phyloP scores from a whole-genome alignment of 2,329 filamentous ascomycete species.

The Alternaria metachromatica region DNA sequence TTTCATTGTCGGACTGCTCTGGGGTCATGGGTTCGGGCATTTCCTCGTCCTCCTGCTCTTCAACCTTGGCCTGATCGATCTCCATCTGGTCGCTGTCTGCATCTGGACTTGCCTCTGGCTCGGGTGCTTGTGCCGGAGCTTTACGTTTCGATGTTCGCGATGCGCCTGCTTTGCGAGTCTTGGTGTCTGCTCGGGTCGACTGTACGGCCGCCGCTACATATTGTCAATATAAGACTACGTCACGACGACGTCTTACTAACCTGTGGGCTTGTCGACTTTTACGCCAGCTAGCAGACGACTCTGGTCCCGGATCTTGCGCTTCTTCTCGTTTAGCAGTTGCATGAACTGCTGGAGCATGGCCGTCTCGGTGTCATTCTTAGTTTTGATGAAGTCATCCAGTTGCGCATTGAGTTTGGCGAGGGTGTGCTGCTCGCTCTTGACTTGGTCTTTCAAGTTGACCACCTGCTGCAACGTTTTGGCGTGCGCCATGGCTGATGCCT shows the following conservation, averaged over 20 bases:
- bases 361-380: slow-evolving; percentile 72
- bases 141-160: slow-evolving; percentile 48
- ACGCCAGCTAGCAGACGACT: slow-evolving; percentile 66
- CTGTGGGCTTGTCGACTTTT: slow-evolving; percentile 51
- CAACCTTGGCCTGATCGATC: slow-evolving; percentile 35
- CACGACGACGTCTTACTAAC: slow-evolving; percentile 22
- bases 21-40: slow-evolving; percentile 37
- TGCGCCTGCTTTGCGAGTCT: slow-evolving; percentile 38
- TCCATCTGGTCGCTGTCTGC: slow-evolving; percentile 45
- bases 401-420: slow-evolving; percentile 67
- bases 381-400: slow-evolving; percentile 69
- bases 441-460: slow-evolving; percentile 52
- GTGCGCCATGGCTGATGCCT: slow-evolving; percentile 61
- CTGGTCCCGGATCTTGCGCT: slow-evolving; percentile 78
- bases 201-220: slow-evolving; percentile 38
- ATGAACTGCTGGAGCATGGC: slow-evolving; percentile 73
- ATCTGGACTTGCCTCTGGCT: slow-evolving; percentile 28
- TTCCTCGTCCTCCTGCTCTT: slow-evolving; percentile 36
- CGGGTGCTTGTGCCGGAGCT: slow-evolving; percentile 32
- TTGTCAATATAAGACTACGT: neutral
- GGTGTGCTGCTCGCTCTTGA: slow-evolving; percentile 60
- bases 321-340: slow-evolving; percentile 77
- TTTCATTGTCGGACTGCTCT: slow-evolving; percentile 46
- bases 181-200: slow-evolving; percentile 30
- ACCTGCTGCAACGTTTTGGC: slow-evolving; percentile 55